Percentiles rank a stretch among this genome's conserved stretches.
Evolutionary conservation across 1,284 basidiomycete species (phyloP).

Genomic region (Inonotus obliquus): DNA sequence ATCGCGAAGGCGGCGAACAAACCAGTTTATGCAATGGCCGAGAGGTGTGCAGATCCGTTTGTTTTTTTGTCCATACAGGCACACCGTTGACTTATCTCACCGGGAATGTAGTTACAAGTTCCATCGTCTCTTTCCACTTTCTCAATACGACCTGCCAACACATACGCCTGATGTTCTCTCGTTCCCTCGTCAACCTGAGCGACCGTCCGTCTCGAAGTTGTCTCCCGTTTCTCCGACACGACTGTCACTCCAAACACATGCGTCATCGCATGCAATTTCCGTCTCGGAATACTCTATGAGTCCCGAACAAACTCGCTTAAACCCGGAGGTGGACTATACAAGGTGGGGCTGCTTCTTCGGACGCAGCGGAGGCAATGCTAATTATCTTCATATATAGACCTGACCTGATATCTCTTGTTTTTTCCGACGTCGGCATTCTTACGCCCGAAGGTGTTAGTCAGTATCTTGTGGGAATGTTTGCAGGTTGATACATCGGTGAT

Average conservation of each 20-base stretch:
- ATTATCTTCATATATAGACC: slow-evolving; percentile 44
- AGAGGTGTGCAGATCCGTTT: slow-evolving; percentile 57
- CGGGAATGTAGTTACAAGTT: slow-evolving; percentile 82
- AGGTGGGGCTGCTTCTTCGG: slow-evolving; percentile 39
- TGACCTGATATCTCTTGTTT: slow-evolving; percentile 84
- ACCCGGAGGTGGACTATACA: slow-evolving; percentile 81
- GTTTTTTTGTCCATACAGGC: not conserved
- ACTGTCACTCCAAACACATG: slow-evolving; percentile 12
- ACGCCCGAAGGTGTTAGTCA: slow-evolving; percentile 91
- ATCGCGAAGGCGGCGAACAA: slow-evolving; percentile 93
- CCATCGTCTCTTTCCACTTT: slow-evolving; percentile 92
- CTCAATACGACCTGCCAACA: slow-evolving; percentile 93
- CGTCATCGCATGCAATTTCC: slow-evolving; percentile 22
- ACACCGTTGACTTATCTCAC: slow-evolving; percentile 18
- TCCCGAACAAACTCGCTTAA: slow-evolving; percentile 67
- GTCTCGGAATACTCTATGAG: slow-evolving; percentile 46
- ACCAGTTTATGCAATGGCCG: slow-evolving; percentile 95
- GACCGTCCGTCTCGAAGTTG: slow-evolving; percentile 16
- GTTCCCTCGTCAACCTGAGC: slow-evolving; percentile 42
- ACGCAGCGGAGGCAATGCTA: slow-evolving; percentile 16
- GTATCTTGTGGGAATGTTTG: slow-evolving; percentile 88
- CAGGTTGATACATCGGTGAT: slow-evolving; percentile 42
- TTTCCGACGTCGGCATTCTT: slow-evolving; percentile 88
- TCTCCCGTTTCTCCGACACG: slow-evolving; percentile 19
- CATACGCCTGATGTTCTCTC: slow-evolving; percentile 69